phyloP scores from a whole-genome alignment of 1,284 basidiomycete species.

The Sporisorium scitamineum region DNA sequence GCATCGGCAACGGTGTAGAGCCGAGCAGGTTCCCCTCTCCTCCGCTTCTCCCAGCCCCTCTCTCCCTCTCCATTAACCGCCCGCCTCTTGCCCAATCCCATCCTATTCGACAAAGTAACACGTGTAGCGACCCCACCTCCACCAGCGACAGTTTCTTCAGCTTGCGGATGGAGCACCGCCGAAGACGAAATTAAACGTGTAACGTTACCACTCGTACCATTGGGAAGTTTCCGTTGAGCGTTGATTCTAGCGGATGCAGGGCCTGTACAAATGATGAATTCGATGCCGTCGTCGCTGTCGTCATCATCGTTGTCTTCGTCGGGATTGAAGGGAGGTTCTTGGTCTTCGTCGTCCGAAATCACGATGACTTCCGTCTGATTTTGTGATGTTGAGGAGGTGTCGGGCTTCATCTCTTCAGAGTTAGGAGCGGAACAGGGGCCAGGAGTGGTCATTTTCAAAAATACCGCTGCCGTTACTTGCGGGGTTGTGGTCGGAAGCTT shows the following conservation, averaged over 20 bases:
- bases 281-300: background rate
- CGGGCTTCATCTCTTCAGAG: background rate
- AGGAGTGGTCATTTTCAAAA: no score
- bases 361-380: background rate
- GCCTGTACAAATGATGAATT: background rate
- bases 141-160: no score
- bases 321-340: background rate
- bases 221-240: background rate
- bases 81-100: background rate
- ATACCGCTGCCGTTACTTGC: no score
- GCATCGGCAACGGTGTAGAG: background rate
- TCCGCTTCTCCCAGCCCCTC: background rate
- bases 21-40: background rate
- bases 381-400: background rate
- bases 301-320: background rate
- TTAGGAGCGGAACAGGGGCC: no score
- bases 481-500: no score
- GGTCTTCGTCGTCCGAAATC: conserved; percentile 3
- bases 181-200: no score
- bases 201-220: no score
- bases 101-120: background rate
- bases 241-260: background rate
- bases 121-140: background rate
- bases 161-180: no score
- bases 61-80: background rate